These are phyloP conservation scores for Suillus clintonianus DNA, from an alignment of 768 basidiomycete genomes.

Conservation along the genomic window DNA sequence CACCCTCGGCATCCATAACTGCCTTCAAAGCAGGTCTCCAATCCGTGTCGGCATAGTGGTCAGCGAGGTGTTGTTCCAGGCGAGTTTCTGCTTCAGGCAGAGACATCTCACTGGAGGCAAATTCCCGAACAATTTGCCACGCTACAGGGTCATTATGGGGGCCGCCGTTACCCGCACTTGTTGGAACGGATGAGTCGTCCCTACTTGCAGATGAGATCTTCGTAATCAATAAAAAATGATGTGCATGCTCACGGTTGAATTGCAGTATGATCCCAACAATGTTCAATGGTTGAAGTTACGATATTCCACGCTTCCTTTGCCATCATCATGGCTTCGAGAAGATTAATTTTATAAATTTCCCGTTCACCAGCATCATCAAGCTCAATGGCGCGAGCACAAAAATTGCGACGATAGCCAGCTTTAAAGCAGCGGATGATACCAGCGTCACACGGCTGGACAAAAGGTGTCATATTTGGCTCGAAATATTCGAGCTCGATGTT, in stretches of 20 bases:
- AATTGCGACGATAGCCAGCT: background rate
- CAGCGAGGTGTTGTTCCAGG: constrained; percentile 3
- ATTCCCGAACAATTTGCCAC: constrained; percentile 9
- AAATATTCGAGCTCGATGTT: constrained; percentile 5
- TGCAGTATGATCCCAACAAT: constrained; percentile 37
- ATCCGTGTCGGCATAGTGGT: background rate
- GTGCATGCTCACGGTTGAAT: constrained; percentile 14
- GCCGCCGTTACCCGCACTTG: background rate
- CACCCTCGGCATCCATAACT: background rate
- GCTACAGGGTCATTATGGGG: constrained; percentile 9
- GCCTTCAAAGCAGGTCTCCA: constrained; percentile 1
- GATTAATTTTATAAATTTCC: constrained; percentile 39
- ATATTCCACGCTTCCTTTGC: constrained; percentile 31
- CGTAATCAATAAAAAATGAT: background rate
- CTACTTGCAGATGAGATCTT: background rate
- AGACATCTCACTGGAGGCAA: constrained; percentile 2
- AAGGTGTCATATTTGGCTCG: constrained; percentile 3
- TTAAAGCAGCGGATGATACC: constrained; percentile 29
- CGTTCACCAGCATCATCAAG: constrained; percentile 31
- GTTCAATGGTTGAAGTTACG: constrained; percentile 33
- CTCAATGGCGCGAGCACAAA: constrained; percentile 21
- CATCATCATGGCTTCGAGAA: constrained; percentile 36
- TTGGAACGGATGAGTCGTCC: background rate
- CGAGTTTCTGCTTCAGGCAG: constrained; percentile 1
- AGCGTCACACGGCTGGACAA: constrained; percentile 4